Base-by-base conservation (phyloP, 179 eudicot genomes). In the Silene coronaria region DNA sequence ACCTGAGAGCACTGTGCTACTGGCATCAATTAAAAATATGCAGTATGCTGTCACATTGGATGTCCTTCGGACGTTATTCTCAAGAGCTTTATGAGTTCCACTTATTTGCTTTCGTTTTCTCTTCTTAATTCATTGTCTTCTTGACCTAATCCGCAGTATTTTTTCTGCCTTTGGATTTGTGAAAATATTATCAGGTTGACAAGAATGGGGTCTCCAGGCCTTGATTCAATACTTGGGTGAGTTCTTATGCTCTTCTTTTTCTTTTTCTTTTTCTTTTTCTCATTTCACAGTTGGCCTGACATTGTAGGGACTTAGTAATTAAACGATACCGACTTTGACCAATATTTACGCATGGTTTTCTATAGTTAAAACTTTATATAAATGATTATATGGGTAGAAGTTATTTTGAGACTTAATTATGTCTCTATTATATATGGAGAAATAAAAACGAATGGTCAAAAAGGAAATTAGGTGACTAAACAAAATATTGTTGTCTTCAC, bases 101-200 rank as follows among this genome's bases (percentile, higher is more conserved):
- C 62, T 19, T 51, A 69, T 27, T 24, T 26, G 32, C 58, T 21
- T 62, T 24, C 8, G 0, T 26, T 21, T 55, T 8, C 14, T 28
- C 65, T 64, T 17, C 42, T 57, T 53, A 34, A 69, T 61, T 69
- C 45, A 42, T 63, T 74, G 38, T 68, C 51, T 57, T 59, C 32
- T 32, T 65, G n/a, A 27, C n/a, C 30, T 45, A 32, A 23, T 71
- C 17, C 22, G 57, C 81, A 92, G 99, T 97, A n/a, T 95, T 59
- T 92, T 95, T 75, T 88, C 97, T 67, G 86, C 97, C 23, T 92
- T 92, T 87, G 99, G 99, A 59, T 84, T 90, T 78, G 96, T 95
- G 79, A 90, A 66, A 92, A 95, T 87, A 95, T 92, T 82, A 97
- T 97, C 42, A 95, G 92, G 93, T 95, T 95, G 97, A 95, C 77